Base-by-base conservation (phyloP, 495 filamentous ascomycete genomes). In the Friedmanniomyces simplex region DNA sequence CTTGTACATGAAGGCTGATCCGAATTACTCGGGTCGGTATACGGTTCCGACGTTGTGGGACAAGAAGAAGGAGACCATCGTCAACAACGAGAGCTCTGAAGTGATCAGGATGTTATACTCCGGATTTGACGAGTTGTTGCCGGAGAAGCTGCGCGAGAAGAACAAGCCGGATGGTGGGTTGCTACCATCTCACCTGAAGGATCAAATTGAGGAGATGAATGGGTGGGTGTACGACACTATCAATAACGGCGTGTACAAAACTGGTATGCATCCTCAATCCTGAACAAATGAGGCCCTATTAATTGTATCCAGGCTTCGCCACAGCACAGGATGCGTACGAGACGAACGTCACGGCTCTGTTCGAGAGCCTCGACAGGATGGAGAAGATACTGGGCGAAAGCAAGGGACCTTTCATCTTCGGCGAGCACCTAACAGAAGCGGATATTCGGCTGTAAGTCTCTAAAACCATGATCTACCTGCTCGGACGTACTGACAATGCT, bases 21-120 rank as follows among this genome's bases (percentile, higher is more conserved):
- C 62, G 34, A 70, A 71, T 0, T 82, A 80, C 58, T 71, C 78
- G 52, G 79, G 79, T 0, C 63, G 75, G 41, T 80, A 79, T 58
- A 72, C 68, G 7, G 79, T 82, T n/a, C 78, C 79, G 0, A 39
- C 78, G n/a, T 66, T 82, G 2, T 82, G 77, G 78, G 78, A 80
- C 62, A 76, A 71, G 66, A 74, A 77, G 66, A 66, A 64, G 1
- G 60, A 66, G 7, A 74, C 66, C 8, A 72, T 73, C 1, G 77
- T 82, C 39, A 76, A 74, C 54, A 81, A 79, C 68, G 77, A 82
- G 66, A 77, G 74, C 32, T 66, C 69, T 2, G 78, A 80, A 59
- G 58, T 82, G 8, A 67, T 81, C 26, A 72, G 77, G 51, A 76
- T 72, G 69, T 68, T 81, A 1, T 73, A 73, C 0, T 68, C 65